A percentile compares a stretch with the other conserved stretches of the same genome.
These are phyloP conservation scores for Alternaria arbusti DNA, from an alignment of 2,329 filamentous ascomycete genomes.

Conservation along the genomic window DNA sequence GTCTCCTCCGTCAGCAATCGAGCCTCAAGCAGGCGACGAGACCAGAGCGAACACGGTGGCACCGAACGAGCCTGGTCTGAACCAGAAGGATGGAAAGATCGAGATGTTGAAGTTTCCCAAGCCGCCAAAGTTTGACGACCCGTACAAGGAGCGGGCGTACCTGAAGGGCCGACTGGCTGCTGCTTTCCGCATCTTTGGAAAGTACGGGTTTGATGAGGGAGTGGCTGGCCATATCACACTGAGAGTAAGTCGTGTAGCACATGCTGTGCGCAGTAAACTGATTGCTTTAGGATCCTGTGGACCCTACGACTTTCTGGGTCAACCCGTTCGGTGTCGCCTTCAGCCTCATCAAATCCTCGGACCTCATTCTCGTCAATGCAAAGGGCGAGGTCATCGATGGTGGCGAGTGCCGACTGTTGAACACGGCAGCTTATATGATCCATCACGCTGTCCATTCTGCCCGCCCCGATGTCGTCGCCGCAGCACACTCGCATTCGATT, in stretches of 20 bases:
- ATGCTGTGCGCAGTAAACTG: not conserved
- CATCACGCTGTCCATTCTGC: slow-evolving; percentile 66
- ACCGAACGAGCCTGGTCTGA: slow-evolving; percentile 42
- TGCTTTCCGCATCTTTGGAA: slow-evolving; percentile 49
- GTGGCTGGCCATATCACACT: slow-evolving; percentile 70
- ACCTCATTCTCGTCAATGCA: slow-evolving; percentile 71
- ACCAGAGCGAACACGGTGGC: slow-evolving; percentile 36
- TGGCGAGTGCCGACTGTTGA: slow-evolving; percentile 51
- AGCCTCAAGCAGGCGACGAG: slow-evolving; percentile 31
- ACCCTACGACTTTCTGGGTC: slow-evolving; percentile 68
- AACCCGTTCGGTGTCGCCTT: slow-evolving; percentile 71
- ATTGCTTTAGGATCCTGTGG: slow-evolving; percentile 58
- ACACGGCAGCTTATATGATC: slow-evolving; percentile 63
- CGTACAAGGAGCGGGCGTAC: slow-evolving; percentile 46
- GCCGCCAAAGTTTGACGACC: slow-evolving; percentile 47
- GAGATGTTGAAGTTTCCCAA: slow-evolving; percentile 34
- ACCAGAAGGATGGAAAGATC: slow-evolving; percentile 30
- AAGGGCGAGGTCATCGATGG: slow-evolving; percentile 68
- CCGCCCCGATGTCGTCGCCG: slow-evolving; percentile 64
- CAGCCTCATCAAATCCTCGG: slow-evolving; percentile 66
- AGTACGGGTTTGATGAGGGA: slow-evolving; percentile 49
- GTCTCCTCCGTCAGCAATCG: slow-evolving; percentile 43
- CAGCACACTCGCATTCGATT: slow-evolving; percentile 65
- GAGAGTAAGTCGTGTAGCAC: slow-evolving; percentile 46
- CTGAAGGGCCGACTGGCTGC: slow-evolving; percentile 48